Base-by-base conservation (phyloP, 2,329 filamentous ascomycete species). In the Fusarium sp. region DNA sequence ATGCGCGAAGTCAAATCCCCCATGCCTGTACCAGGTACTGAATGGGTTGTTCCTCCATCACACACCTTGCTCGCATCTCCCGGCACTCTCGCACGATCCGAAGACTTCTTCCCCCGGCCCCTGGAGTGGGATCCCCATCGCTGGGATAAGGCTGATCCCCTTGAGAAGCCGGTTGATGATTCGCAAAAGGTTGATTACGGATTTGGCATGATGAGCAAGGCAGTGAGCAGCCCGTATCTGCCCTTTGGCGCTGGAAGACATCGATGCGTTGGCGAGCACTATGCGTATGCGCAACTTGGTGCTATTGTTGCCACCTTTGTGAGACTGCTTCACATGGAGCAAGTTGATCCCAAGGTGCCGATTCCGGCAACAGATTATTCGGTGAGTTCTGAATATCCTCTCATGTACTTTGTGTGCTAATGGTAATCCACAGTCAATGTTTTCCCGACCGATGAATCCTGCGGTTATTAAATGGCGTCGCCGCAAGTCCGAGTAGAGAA, bases 171-270 rank as follows among this genome's bases (percentile, higher is more conserved):
- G 13, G 87, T 88, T 24, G 89, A 89, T 16, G 89, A 91, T 77
- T 88, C 91, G 76, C 93, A 92, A 83, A 94, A 93, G 83, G 89
- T 96, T 62, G 95, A 98, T 80, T 98, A 98, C 80, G 95, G 96
- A n/a, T 98, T 97, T 82, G 95, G 96, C 66, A 85, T 97, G 64
- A 93, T 98, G 76, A 95, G 90, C 86, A 98, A 98, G 87, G 96
- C 95, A 65, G 92, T 94, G 9, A 91, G 90, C 66, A 96, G 93
- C 34, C 95, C 96, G 0, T 98, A 98, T 82, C 88, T 98, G 37
- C 96, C 96, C 1, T 98, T 98, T 80, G 96, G 96, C 57, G 96
- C 95, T n/a, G 96, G 96, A 40, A 88, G 96, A 72, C 96, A 98
- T 84, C 89, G 96, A 69, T 98, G 96, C 84, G 98, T 98, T 79